phyloP scores from a whole-genome alignment of 2,329 filamentous ascomycete genomes.

The Colletotrichum liriopes region DNA sequence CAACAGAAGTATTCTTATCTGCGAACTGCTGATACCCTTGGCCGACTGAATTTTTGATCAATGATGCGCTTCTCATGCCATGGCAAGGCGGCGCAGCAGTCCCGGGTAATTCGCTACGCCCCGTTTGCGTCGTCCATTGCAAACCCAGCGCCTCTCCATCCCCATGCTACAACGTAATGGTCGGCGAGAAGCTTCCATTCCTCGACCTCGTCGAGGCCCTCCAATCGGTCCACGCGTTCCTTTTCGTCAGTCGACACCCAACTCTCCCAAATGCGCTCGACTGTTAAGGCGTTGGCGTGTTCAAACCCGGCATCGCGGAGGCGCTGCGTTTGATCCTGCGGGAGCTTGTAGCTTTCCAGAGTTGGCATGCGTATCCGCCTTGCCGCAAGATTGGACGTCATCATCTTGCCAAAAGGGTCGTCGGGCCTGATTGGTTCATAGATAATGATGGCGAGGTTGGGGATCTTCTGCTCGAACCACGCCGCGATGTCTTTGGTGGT shows the following conservation, averaged over 20 bases:
- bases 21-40: not conserved
- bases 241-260: slow-evolving; percentile 84
- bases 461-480: slow-evolving; percentile 72
- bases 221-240: slow-evolving; percentile 82
- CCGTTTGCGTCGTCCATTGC: slow-evolving; percentile 28
- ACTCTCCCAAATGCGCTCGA: slow-evolving; percentile 77
- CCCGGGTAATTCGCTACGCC: not conserved
- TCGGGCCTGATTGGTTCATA: slow-evolving; percentile 92
- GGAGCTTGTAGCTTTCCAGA: slow-evolving; percentile 78
- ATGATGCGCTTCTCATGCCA: not conserved
- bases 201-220: slow-evolving; percentile 95
- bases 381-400: slow-evolving; percentile 90
- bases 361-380: slow-evolving; percentile 90
- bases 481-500: slow-evolving; percentile 76
- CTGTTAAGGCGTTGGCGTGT: slow-evolving; percentile 58
- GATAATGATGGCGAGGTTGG: slow-evolving; percentile 73
- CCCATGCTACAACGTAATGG: slow-evolving; percentile 95
- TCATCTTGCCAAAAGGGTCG: slow-evolving; percentile 91
- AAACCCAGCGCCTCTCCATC: slow-evolving; percentile 74
- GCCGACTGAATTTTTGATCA: not conserved
- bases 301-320: slow-evolving; percentile 78
- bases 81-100: not conserved
- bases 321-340: slow-evolving; percentile 78
- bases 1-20: not conserved
- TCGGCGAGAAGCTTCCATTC: slow-evolving; percentile 90